phyloP scores from a whole-genome alignment of 2,329 filamentous ascomycete genomes.

The Neopestalotiopsis clavispora region DNA sequence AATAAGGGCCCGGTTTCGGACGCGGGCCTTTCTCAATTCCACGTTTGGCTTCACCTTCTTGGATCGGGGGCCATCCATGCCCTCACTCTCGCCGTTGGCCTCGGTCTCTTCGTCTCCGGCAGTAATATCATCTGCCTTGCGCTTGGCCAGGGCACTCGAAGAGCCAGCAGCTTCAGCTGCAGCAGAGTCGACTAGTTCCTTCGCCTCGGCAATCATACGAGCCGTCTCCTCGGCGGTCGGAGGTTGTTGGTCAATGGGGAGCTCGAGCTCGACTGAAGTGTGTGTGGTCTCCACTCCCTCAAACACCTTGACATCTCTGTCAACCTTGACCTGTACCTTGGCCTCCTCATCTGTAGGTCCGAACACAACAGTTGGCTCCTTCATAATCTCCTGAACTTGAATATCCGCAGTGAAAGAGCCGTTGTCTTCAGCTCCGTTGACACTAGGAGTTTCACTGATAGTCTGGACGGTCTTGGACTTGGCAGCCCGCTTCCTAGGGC shows the following conservation, averaged over 20 bases:
- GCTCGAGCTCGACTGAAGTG: conserved; percentile 76
- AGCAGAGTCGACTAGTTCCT: conserved; percentile 79
- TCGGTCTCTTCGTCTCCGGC: conserved; percentile 66
- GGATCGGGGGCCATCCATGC: conserved; percentile 51
- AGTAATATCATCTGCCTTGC: conserved; percentile 75
- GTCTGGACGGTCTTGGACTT: conserved; percentile 46
- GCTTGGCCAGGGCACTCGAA: conserved; percentile 58
- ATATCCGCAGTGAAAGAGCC: conserved; percentile 41
- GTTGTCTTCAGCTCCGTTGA: conserved; percentile 43
- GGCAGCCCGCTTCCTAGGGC: conserved; percentile 59
- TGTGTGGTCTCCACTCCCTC: conserved; percentile 70
- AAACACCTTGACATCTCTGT: conserved; percentile 56
- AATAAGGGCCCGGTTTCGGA: conserved; percentile 83
- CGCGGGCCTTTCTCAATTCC: conserved; percentile 82
- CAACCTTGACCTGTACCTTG: conserved; percentile 72
- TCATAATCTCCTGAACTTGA: conserved; percentile 53
- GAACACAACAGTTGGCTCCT: conserved; percentile 52
- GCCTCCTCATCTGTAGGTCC: conserved; percentile 60
- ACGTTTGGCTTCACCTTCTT: conserved; percentile 86
- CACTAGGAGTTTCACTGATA: conserved; percentile 40
- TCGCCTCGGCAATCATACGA: conserved; percentile 84
- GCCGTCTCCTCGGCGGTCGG: conserved; percentile 79
- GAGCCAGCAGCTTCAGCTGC: conserved; percentile 42
- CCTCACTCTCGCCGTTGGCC: conserved; percentile 39
- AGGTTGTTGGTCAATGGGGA: conserved; percentile 68